Conservation (phyloP, 2,329 filamentous ascomycete species). For the Biscogniauxia sp. region DNA sequence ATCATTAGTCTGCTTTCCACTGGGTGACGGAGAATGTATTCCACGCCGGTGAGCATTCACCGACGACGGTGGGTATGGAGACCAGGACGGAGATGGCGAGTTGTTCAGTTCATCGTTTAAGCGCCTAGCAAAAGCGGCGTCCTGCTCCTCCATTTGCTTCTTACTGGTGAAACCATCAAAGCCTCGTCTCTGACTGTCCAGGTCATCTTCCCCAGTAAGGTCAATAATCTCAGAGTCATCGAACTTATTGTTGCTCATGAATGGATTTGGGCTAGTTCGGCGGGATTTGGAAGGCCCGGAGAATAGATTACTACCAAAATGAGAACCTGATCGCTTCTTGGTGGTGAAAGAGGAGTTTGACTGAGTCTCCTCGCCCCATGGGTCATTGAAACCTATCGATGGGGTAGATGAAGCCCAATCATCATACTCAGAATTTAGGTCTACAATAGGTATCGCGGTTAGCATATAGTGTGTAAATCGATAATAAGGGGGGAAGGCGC, state of each 20-base stretch:
- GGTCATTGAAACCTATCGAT: not conserved
- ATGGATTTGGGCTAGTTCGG: slow-evolving; percentile 27
- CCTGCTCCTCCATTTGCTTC: slow-evolving; percentile 35
- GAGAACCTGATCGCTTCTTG: slow-evolving; percentile 28
- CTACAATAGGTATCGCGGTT: not conserved
- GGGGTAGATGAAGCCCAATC: not conserved
- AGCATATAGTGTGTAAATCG: not conserved
- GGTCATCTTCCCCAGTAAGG: slow-evolving; percentile 38
- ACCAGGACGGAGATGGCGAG: slow-evolving; percentile 1
- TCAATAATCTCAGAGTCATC: slow-evolving; percentile 34
- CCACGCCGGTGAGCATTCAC: slow-evolving; percentile 5
- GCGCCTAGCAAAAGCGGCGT: slow-evolving; percentile 23
- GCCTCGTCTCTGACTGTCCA: slow-evolving; percentile 33
- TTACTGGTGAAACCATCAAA: slow-evolving; percentile 38
- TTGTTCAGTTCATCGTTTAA: slow-evolving; percentile 17
- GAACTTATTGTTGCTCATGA: slow-evolving; percentile 5
- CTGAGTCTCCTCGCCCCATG: not conserved
- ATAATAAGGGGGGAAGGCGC: not conserved
- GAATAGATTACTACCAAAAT: slow-evolving; percentile 15
- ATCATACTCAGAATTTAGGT: not conserved
- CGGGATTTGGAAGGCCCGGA: slow-evolving; percentile 32
- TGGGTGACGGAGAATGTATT: slow-evolving; percentile 3
- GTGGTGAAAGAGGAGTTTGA: not conserved
- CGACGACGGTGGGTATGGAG: slow-evolving; percentile 1
- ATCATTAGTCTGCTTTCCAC: not conserved